Percentiles rank a stretch among this genome's conserved stretches.
Evolutionary conservation across 23 red algal species (phyloP).

Genomic region (Gracilaria gracilis): DNA sequence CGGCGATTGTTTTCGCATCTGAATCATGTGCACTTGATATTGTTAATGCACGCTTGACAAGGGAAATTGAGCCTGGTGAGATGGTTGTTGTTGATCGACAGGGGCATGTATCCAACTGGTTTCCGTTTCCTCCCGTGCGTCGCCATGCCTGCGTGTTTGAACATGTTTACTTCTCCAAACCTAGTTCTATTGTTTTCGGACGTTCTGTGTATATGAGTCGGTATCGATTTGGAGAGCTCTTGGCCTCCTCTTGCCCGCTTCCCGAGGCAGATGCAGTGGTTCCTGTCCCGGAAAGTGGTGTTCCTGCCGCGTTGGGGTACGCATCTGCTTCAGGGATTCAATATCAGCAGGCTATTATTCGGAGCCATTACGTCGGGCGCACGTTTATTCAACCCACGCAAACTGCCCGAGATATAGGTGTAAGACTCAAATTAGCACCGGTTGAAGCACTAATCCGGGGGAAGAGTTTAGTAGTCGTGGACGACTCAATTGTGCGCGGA

Average conservation of each 20-base stretch:
- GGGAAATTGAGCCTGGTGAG: conserved; percentile 98
- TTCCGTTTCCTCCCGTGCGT: conserved; percentile 88
- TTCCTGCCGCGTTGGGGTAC: conserved; percentile 94
- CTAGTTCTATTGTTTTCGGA: conserved; percentile 91
- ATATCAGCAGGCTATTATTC: conserved; percentile 95
- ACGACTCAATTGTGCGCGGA: conserved; percentile 97
- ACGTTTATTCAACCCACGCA: conserved; percentile 99
- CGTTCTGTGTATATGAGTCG: conserved; percentile 93
- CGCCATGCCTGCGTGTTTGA: conserved; percentile 97
- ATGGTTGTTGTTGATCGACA: conserved; percentile 79
- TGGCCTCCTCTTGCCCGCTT: conserved; percentile 65
- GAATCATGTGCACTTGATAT: conserved; percentile 96
- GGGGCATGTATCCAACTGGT: conserved; percentile 53
- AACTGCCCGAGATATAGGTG: conserved; percentile 88
- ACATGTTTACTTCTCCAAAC: conserved; percentile 96
- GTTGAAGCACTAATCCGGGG: conserved; percentile 86
- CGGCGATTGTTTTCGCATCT: conserved; percentile 77
- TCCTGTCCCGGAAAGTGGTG: conserved; percentile 87
- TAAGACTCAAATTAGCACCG: conserved; percentile 91
- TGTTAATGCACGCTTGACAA: conserved; percentile 78
- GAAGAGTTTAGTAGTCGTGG: conserved; percentile 86
- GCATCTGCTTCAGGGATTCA: conserved; percentile 83
- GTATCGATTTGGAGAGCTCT: conserved; percentile 93
- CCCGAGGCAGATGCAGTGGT: conserved; percentile 77
- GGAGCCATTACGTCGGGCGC: conserved; percentile 94